Evolutionary conservation across 75 land plant species (phyloP).

Genomic region (Sequoia sempervirens): DNA sequence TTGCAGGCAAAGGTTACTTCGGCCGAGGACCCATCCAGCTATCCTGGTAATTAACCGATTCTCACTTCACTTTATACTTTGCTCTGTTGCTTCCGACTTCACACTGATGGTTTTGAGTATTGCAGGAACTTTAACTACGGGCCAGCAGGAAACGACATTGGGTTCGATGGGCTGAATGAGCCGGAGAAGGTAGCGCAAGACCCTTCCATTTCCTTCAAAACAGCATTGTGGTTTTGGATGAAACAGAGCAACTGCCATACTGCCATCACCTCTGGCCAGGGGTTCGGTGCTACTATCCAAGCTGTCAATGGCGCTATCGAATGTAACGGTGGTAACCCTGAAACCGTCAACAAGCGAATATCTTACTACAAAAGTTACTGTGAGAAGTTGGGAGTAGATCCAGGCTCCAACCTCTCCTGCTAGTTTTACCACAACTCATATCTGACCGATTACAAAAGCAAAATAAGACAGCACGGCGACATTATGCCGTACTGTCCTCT

Average conservation of each 20-base stretch:
- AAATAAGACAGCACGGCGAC: too few species aligned
- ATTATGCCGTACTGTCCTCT: too few species aligned
- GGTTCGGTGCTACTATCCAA: slow-evolving; percentile 41
- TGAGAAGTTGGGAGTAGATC: background rate
- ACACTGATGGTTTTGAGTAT: slow-evolving; percentile 41
- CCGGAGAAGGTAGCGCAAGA: too few species aligned
- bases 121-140: too few species aligned
- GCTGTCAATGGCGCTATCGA: slow-evolving; percentile 11
- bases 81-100: slow-evolving; percentile 21
- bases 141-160: too few species aligned
- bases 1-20: too few species aligned
- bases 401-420: slow-evolving; percentile 30
- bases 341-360: slow-evolving; percentile 12
- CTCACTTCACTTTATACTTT: too few species aligned
- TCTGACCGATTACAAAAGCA: too few species aligned
- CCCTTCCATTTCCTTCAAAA: too few species aligned
- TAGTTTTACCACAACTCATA: background rate
- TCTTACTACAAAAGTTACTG: slow-evolving; percentile 28
- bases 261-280: slow-evolving; percentile 20
- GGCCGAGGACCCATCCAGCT: too few species aligned
- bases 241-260: slow-evolving; percentile 15
- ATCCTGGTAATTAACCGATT: background rate
- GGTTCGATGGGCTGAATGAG: too few species aligned
- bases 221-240: too few species aligned
- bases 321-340: slow-evolving; percentile 17